Conservation (phyloP, 2,329 filamentous ascomycete species). For the Fusarium sp. region DNA sequence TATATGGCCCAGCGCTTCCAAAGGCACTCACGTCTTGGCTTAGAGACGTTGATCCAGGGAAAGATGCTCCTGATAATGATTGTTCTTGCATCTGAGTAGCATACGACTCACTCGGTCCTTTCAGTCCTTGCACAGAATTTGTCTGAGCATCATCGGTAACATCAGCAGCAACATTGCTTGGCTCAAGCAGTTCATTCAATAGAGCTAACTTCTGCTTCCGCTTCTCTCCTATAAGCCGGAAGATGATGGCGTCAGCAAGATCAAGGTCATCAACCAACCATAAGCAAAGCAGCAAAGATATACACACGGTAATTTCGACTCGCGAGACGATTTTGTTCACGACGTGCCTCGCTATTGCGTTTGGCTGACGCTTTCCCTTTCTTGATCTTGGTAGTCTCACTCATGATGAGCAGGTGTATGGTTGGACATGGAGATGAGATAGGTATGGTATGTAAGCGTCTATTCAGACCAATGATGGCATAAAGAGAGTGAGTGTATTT, state of each 20-base stretch:
- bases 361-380: conserved; percentile 36
- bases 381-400: conserved; percentile 14
- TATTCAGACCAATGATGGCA: neutral
- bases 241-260: conserved; percentile 29
- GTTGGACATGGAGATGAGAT: neutral
- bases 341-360: conserved; percentile 42
- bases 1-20: neutral
- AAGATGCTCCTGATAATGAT: neutral
- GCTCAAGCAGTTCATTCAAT: conserved; percentile 53
- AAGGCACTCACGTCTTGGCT: neutral
- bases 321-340: conserved; percentile 46
- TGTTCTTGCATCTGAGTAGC: neutral
- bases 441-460: conserved; percentile 7
- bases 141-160: neutral
- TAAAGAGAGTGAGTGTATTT: neutral
- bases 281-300: neutral
- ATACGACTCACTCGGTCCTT: neutral
- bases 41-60: neutral
- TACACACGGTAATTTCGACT: conserved; percentile 51
- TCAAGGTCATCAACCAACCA: conserved; percentile 12
- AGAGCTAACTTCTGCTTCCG: conserved; percentile 58
- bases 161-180: conserved; percentile 18
- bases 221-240: conserved; percentile 53
- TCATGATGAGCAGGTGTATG: conserved; percentile 20
- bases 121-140: neutral